Evolutionary conservation across 1,284 basidiomycete species (phyloP), one percentile per base, ranked within the genome.

Genomic region (Malassezia globosa): DNA sequence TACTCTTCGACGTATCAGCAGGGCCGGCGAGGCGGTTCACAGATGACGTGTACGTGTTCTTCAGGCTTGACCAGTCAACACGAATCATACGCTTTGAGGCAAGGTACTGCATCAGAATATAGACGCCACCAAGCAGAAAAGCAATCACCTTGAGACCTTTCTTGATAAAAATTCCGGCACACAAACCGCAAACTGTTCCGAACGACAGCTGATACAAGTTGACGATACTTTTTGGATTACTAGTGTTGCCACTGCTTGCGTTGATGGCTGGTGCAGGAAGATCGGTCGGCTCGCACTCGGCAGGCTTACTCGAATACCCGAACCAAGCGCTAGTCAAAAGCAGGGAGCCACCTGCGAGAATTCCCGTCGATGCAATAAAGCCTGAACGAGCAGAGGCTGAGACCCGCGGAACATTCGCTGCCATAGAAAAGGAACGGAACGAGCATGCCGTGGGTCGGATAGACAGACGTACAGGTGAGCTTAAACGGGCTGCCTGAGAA

Each of bases 101-200:
- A 14, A 69, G 44, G 56, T 69, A 69, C 48, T 69, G 66, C 10
- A 69, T 56, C 18, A 69, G 37, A 37, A 69, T 52, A 38, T 61
- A 69, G 23, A 53, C 55, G 27, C 56, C 59, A 84, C 89, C 80
- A 10, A 94, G 74, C 45, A 84, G 72, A 73, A 88, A 89, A 0
- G 88, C 90, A 19, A 85, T 72, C 2, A 80, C 75, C 70, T 82
- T 87, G 31, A 83, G 81, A 24, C 90, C 90, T 73, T 94, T 94
- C 75, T 92, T 94, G 63, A 94, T 77, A 68, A 96, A 96, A 0
- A 95, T 78, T 0, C 90, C 90, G 0, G 87, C 81, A 64, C 87
- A 95, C 41, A 95, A 72, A 2, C 89, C 63, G 55, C 82, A 81
- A 1, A 85, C 80, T 11, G 86, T 85, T 25, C 90, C 89, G 66